Conservation (phyloP, 2,329 filamentous ascomycete genomes). For the Didymella lethalis region DNA sequence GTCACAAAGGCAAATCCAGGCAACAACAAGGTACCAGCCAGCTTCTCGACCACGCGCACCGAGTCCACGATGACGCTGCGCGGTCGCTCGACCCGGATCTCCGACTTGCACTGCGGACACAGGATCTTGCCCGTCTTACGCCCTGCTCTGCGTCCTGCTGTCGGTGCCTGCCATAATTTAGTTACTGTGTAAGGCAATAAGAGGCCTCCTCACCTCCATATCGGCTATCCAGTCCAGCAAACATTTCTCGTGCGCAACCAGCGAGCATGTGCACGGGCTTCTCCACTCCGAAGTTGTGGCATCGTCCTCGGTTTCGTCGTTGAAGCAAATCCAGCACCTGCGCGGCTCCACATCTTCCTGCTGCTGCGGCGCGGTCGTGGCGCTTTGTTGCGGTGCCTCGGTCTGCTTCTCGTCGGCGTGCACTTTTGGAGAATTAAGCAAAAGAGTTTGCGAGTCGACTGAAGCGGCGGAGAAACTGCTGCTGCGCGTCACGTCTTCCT, state of each 20-base stretch:
- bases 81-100: slow-evolving; percentile 78
- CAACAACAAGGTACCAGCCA: slow-evolving; percentile 67
- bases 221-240: slow-evolving; percentile 94
- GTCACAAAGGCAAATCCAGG: slow-evolving; percentile 68
- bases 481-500: slow-evolving; percentile 35
- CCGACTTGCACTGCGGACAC: slow-evolving; percentile 89
- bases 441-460: slow-evolving; percentile 57
- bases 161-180: slow-evolving; percentile 53
- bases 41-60: slow-evolving; percentile 65
- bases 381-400: slow-evolving; percentile 25
- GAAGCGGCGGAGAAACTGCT: slow-evolving; percentile 52
- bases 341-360: slow-evolving; percentile 51
- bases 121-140: slow-evolving; percentile 66
- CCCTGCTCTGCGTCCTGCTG: slow-evolving; percentile 58
- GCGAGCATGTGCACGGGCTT: slow-evolving; percentile 86
- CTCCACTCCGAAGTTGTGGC: slow-evolving; percentile 74
- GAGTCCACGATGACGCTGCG: slow-evolving; percentile 75
- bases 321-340: slow-evolving; percentile 75
- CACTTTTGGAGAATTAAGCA: slow-evolving; percentile 49
- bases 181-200: background rate
- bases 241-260: slow-evolving; percentile 90
- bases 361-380: slow-evolving; percentile 25
- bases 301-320: slow-evolving; percentile 70
- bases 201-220: slow-evolving; percentile 63
- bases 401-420: slow-evolving; percentile 26